Percentiles rank a stretch among this genome's conserved stretches.
These are phyloP conservation scores for Pseudisothecium myosuroides DNA, from an alignment of 225 moss, liverwort and hornwort species.

Conservation along the genomic window DNA sequence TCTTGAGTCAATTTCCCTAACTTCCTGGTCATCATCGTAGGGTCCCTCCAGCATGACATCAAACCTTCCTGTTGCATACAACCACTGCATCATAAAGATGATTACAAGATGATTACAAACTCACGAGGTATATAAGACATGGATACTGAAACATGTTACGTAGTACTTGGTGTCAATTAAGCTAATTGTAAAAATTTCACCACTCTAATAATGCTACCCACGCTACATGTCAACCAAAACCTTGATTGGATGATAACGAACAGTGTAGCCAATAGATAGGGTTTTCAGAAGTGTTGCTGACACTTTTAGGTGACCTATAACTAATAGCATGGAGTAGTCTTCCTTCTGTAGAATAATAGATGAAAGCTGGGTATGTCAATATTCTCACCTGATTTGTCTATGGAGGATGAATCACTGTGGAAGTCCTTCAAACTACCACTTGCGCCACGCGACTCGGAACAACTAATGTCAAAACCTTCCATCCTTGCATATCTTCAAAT, in stretches of 20 bases:
- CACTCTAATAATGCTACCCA: background rate
- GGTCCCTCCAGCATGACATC: slow-evolving; percentile 17
- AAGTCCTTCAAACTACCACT: slow-evolving; percentile 17
- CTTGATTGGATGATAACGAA: background rate
- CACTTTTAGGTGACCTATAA: background rate
- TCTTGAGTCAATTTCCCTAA: slow-evolving; percentile 42
- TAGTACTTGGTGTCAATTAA: background rate
- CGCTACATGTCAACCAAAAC: no score
- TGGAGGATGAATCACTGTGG: slow-evolving; percentile 7
- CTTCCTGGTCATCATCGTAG: slow-evolving; percentile 32
- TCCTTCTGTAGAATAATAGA: background rate
- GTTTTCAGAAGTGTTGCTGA: background rate
- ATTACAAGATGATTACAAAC: background rate
- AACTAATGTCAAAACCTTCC: slow-evolving; percentile 36
- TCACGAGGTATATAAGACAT: background rate
- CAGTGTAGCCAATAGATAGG: background rate
- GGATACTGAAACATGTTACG: background rate
- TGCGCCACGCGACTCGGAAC: slow-evolving; percentile 15
- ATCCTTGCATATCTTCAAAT: slow-evolving; percentile 35
- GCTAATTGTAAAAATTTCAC: background rate
- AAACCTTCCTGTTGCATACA: slow-evolving; percentile 12
- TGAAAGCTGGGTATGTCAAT: background rate
- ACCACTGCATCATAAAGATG: background rate
- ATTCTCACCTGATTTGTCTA: slow-evolving; percentile 11
- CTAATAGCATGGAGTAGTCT: background rate